Evolutionary conservation across 2,329 filamentous ascomycete genomes (phyloP).

Genomic region (Clarireedia monteithiana): DNA sequence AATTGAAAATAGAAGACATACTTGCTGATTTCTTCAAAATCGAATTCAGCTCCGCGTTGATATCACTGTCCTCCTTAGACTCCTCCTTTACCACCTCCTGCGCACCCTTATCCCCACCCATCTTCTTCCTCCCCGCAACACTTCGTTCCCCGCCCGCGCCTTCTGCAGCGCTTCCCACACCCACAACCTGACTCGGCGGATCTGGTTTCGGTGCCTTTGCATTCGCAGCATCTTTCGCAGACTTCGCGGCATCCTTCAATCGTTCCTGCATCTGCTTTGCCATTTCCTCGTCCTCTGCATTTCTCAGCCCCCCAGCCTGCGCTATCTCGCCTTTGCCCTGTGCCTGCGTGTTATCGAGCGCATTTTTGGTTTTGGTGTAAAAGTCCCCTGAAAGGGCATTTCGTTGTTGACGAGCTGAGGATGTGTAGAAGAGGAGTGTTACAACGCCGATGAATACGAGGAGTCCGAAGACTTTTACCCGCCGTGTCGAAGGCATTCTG

Average conservation of each 20-base stretch:
- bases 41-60: slow-evolving; percentile 62
- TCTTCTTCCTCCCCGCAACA: slow-evolving; percentile 46
- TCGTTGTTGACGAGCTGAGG: slow-evolving; percentile 43
- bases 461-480: slow-evolving; percentile 59
- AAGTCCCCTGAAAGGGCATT: slow-evolving; percentile 43
- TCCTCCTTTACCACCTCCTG: slow-evolving; percentile 29
- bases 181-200: slow-evolving; percentile 48
- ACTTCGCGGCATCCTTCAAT: slow-evolving; percentile 60
- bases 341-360: slow-evolving; percentile 32
- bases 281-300: slow-evolving; percentile 47
- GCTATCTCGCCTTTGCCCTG: slow-evolving; percentile 2
- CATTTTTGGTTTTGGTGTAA: slow-evolving; percentile 51
- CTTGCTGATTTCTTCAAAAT: slow-evolving; percentile 82
- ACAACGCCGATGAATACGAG: slow-evolving; percentile 57
- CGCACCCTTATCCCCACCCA: slow-evolving; percentile 20
- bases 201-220: slow-evolving; percentile 57
- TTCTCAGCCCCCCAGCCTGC: neutral
- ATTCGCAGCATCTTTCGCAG: slow-evolving; percentile 61
- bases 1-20: slow-evolving; percentile 37
- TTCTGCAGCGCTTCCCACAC: slow-evolving; percentile 28
- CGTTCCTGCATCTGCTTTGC: slow-evolving; percentile 50
- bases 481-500: slow-evolving; percentile 61
- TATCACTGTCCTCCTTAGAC: slow-evolving; percentile 47
- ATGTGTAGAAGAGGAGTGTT: slow-evolving; percentile 65
- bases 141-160: slow-evolving; percentile 28